Evolutionary conservation across 106 monocot species (phyloP).

Genomic region (Phalaenopsis equestris): DNA sequence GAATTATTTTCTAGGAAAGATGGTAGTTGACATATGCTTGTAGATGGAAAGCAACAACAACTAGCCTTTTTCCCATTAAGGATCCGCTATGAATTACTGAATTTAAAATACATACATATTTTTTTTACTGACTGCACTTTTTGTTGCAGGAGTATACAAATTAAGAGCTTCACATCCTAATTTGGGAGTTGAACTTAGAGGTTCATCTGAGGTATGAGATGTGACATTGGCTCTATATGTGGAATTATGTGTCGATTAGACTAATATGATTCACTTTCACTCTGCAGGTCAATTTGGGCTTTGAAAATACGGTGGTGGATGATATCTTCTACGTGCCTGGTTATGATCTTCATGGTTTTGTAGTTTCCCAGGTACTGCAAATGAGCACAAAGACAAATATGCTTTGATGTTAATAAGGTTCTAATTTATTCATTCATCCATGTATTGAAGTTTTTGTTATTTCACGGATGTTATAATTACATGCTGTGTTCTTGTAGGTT

Average conservation of each 20-base stretch:
- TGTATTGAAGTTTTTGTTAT: neutral
- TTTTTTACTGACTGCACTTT: neutral
- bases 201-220: slow-evolving; percentile 69
- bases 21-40: too few species aligned
- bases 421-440: neutral
- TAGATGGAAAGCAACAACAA: too few species aligned
- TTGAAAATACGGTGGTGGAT: slow-evolving; percentile 66
- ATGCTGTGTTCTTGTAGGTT: neutral
- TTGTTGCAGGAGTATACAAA: slow-evolving; percentile 58
- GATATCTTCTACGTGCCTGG: slow-evolving; percentile 79
- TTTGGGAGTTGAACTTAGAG: slow-evolving; percentile 60
- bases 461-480: neutral
- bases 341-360: slow-evolving; percentile 81
- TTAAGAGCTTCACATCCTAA: slow-evolving; percentile 72
- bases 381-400: neutral
- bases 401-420: neutral
- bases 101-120: neutral
- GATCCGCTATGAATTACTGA: neutral
- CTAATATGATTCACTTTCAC: slow-evolving; percentile 7
- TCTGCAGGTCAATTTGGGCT: slow-evolving; percentile 70
- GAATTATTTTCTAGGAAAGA: too few species aligned
- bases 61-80: too few species aligned
- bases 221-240: neutral
- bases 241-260: neutral
- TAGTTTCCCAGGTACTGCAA: slow-evolving; percentile 82